A percentile compares a stretch with the other conserved stretches of the same genome.
Conservation (phyloP, 192 early-diverging fungal species). For the Polychytrium aggregatum region DNA sequence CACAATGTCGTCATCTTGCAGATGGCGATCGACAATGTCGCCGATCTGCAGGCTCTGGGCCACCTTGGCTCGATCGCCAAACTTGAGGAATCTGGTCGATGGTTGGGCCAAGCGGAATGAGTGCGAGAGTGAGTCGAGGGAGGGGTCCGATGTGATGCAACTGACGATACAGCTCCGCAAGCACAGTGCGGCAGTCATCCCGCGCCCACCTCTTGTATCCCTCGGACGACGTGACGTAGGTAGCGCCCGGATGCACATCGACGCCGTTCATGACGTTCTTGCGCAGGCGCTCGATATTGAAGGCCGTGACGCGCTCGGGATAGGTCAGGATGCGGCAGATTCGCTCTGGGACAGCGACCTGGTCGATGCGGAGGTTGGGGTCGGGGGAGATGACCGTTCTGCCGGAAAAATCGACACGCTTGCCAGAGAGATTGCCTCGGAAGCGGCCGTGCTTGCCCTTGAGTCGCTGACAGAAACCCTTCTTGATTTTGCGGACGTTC, state of each 20-base stretch:
- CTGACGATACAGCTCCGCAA: too few relatives aligned
- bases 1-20: slow-evolving; percentile 87
- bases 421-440: slow-evolving; percentile 96
- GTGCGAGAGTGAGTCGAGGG: too few relatives aligned
- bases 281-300: slow-evolving; percentile 76
- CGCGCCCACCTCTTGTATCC: slow-evolving; percentile 23
- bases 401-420: slow-evolving; percentile 98
- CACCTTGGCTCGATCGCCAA: slow-evolving; percentile 51
- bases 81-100: slow-evolving; percentile 55
- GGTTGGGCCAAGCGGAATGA: background rate
- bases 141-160: too few relatives aligned
- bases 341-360: slow-evolving; percentile 83
- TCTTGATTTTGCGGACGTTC: slow-evolving; percentile 48
- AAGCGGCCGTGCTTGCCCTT: slow-evolving; percentile 99
- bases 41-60: slow-evolving; percentile 71
- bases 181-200: too few relatives aligned
- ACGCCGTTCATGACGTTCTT: slow-evolving; percentile 73
- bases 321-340: slow-evolving; percentile 91
- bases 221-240: slow-evolving; percentile 47
- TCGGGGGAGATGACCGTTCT: slow-evolving; percentile 99
- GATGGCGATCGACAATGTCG: slow-evolving; percentile 91
- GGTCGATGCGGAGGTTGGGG: slow-evolving; percentile 95
- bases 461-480: slow-evolving; percentile 88
- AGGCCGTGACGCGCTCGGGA: slow-evolving; percentile 82
- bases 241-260: slow-evolving; percentile 86